Evolutionary conservation across 2,329 filamentous ascomycete genomes (phyloP), one percentile per base, ranked within the genome.

Genomic region (Ophiostoma triangulosporum): DNA sequence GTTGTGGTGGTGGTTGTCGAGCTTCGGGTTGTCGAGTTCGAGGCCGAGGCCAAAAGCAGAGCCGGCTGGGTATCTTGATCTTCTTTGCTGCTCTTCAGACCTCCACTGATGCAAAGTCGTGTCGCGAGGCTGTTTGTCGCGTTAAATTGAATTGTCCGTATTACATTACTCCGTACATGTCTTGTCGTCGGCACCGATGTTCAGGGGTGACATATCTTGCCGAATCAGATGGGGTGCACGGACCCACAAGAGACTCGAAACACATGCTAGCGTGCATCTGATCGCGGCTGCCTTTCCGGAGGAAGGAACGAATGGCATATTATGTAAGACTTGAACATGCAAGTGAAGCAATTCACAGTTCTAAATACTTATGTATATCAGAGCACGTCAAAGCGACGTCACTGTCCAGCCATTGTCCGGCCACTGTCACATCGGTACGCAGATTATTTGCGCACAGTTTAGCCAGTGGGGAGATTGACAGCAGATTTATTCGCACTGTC

Each of bases 121-220:
- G 20, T 11, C 20, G 38, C 20, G 4, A 24, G 22, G 20, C 20
- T 12, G 38, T 43, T 14, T 43, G 20, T 43, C 38, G 20, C 38
- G 7, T 20, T 24, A n/a, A 43, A 43, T n/a, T 11, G 7, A 17
- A 38, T n/a, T 45, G 29, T 50, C n/a, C n/a, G n/a, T n/a, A n/a
- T n/a, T n/a, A n/a, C n/a, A n/a, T n/a, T n/a, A n/a, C n/a, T n/a
- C n/a, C n/a, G n/a, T 43, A 12, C 31, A 22, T 24, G 46, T 46
- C 46, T 20, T 27, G 36, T 33, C 15, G 29, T 31, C 27, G 36
- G 38, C 38, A 26, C 20, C 38, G 38, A 43, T 11, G 38, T 43
- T 54, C 38, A 54, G 52, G 52, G 52, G 52, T 51, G 48, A 38
- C 31, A 53, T 50, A 12, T 26, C 38, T 43, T 45, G 48, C 52